Evolutionary conservation across 2,329 filamentous ascomycete genomes (phyloP).

Genomic region (Zelopaecilomyces penicillatus): DNA sequence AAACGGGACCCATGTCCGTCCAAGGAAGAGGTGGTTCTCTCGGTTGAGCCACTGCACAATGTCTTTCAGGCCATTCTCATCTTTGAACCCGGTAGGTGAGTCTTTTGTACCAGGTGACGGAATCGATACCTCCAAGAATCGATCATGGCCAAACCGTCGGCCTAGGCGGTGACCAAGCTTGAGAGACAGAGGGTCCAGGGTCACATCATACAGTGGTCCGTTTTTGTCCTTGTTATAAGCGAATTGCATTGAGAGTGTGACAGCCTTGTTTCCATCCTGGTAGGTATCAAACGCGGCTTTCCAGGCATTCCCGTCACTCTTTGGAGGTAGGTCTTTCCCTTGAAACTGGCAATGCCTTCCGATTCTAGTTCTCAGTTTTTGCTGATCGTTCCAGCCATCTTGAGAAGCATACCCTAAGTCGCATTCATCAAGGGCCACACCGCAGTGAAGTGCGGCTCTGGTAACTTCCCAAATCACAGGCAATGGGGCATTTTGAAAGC

Average conservation of each 20-base stretch:
- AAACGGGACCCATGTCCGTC: slow-evolving; percentile 40
- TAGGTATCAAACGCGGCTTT: slow-evolving; percentile 31
- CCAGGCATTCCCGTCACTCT: slow-evolving; percentile 38
- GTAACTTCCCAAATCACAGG: slow-evolving; percentile 45
- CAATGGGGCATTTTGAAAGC: slow-evolving; percentile 38
- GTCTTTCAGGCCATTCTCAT: slow-evolving; percentile 22
- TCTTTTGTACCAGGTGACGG: slow-evolving; percentile 30
- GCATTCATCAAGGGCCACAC: slow-evolving; percentile 28
- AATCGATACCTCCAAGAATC: slow-evolving; percentile 48
- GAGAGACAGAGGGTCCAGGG: slow-evolving; percentile 39
- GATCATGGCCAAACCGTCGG: slow-evolving; percentile 48
- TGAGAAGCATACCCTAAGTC: slow-evolving; percentile 25
- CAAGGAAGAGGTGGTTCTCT: slow-evolving; percentile 33
- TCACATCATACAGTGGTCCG: slow-evolving; percentile 36
- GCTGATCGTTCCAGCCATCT: slow-evolving; percentile 35
- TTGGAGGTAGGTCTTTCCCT: slow-evolving; percentile 40
- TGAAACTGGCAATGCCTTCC: slow-evolving; percentile 29
- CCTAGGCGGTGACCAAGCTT: slow-evolving; percentile 43
- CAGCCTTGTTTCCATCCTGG: slow-evolving; percentile 23
- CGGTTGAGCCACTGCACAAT: slow-evolving; percentile 22
- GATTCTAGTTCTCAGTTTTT: slow-evolving; percentile 33
- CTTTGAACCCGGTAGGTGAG: slow-evolving; percentile 19
- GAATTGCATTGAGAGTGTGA: slow-evolving; percentile 37
- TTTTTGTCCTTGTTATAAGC: slow-evolving; percentile 23
- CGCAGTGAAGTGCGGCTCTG: slow-evolving; percentile 38